A percentile compares a stretch with the other conserved stretches of the same genome.
Conservation (phyloP, 768 basidiomycete species). For the Mycena chlorophos region DNA sequence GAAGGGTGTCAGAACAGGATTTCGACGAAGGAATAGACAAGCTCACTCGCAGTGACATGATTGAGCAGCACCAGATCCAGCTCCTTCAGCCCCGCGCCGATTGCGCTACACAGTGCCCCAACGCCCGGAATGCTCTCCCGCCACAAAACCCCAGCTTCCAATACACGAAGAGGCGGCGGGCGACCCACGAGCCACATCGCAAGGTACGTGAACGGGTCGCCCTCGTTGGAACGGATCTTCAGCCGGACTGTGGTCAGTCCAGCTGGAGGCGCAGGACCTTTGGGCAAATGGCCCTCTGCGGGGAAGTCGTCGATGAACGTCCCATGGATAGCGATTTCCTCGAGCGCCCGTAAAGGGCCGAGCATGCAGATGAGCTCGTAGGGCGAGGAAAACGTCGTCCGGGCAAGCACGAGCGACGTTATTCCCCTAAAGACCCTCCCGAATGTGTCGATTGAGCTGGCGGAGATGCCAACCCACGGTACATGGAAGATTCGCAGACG, state of each 20-base stretch:
- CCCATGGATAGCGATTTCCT: not conserved
- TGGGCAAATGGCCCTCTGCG: not conserved
- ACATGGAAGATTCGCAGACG: not conserved
- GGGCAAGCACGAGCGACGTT: not conserved
- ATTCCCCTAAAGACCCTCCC: not conserved
- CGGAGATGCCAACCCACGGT: not conserved
- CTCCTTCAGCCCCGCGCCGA: conserved; percentile 5
- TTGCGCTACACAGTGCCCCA: not conserved
- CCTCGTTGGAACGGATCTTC: not conserved
- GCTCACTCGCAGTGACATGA: conserved; percentile 10
- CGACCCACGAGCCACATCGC: not conserved
- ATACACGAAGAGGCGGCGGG: not conserved
- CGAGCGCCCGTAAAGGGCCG: not conserved
- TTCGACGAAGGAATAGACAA: not conserved
- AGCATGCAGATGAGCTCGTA: not conserved
- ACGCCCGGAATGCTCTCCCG: conserved; percentile 1
- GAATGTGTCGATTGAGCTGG: not conserved
- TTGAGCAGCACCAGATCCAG: conserved; percentile 8
- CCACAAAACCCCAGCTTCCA: conserved; percentile 1
- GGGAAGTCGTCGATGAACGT: not conserved
- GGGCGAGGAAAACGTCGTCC: not conserved
- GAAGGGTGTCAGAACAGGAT: not conserved
- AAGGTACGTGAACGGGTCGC: not conserved
- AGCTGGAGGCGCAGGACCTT: not conserved
- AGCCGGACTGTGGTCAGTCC: not conserved